A percentile compares a stretch with the other conserved stretches of the same genome.
phyloP scores from a whole-genome alignment of 768 basidiomycete genomes.

The Hemileccinum rubropunctum region DNA sequence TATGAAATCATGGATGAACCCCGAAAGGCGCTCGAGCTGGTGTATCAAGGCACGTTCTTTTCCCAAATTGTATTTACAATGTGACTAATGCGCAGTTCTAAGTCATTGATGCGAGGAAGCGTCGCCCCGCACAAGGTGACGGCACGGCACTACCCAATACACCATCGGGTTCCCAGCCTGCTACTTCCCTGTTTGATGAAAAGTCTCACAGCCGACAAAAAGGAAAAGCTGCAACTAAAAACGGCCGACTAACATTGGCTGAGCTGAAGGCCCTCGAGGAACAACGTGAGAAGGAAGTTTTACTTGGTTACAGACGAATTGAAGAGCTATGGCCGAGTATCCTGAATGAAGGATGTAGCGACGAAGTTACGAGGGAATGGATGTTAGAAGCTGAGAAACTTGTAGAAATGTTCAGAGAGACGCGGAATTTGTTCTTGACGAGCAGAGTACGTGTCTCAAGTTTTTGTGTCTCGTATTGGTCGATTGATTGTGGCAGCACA shows the following conservation, averaged over 20 bases:
- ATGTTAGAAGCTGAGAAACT: constrained; percentile 80
- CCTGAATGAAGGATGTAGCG: constrained; percentile 40
- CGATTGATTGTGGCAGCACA: constrained; percentile 32
- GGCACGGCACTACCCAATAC: constrained; percentile 8
- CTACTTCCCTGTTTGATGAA: constrained; percentile 65
- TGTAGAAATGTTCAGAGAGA: constrained; percentile 84
- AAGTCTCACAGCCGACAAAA: constrained; percentile 41
- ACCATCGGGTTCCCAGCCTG: constrained; percentile 19
- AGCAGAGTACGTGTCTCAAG: constrained; percentile 59
- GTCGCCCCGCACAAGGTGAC: constrained; percentile 36
- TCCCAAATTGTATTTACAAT: constrained; percentile 42
- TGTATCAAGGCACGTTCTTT: constrained; percentile 61
- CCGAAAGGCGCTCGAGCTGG: constrained; percentile 73
- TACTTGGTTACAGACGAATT: constrained; percentile 55
- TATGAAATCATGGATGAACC: constrained; percentile 88
- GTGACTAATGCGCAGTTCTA: constrained; percentile 46
- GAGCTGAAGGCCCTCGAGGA: constrained; percentile 63
- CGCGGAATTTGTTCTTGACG: constrained; percentile 75
- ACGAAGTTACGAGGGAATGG: constrained; percentile 68
- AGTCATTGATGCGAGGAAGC: constrained; percentile 64
- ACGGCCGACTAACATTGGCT: constrained; percentile 50
- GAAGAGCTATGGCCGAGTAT: constrained; percentile 62
- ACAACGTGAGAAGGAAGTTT: constrained; percentile 63
- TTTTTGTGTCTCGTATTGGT: neutral
- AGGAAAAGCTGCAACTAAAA: constrained; percentile 16